phyloP scores from a whole-genome alignment of 139 green algal species.

The Chlamydomonas incerta region DNA sequence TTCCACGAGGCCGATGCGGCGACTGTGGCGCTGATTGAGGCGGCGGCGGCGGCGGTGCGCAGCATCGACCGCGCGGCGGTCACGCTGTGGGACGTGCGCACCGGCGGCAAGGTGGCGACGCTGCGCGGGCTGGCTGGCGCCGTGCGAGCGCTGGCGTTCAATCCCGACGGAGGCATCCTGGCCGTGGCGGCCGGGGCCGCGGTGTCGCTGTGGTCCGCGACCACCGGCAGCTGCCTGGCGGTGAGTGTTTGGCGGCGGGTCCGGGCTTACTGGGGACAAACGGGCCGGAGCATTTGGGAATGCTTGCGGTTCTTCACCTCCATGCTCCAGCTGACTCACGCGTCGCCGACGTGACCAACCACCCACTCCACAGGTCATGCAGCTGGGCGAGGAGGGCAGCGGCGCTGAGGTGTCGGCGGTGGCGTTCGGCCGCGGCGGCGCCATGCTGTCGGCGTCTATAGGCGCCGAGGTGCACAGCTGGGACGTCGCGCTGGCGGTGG shows the following conservation, averaged over 20 bases:
- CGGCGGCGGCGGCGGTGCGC: background rate
- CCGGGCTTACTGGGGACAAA: no score
- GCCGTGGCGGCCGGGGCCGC: background rate
- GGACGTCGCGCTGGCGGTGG: slow-evolving; percentile 20
- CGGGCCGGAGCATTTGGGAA: no score
- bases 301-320: no score
- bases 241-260: background rate
- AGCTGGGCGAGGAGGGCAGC: background rate
- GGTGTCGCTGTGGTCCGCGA: slow-evolving; percentile 20
- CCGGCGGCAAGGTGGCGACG: background rate
- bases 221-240: background rate
- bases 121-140: background rate
- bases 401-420: background rate
- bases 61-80: background rate
- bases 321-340: no score
- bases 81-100: slow-evolving; percentile 40
- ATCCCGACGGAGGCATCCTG: slow-evolving; percentile 12
- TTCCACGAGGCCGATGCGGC: background rate
- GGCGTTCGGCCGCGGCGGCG: slow-evolving; percentile 7
- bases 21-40: background rate
- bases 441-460: background rate
- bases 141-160: slow-evolving; percentile 12
- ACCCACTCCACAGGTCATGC: slow-evolving; percentile 2
- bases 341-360: no score
- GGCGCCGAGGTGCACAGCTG: background rate